Percentiles rank a stretch among this genome's conserved stretches.
These are phyloP conservation scores for Phytophthora pisi DNA, from an alignment of 352 stramenopile species.

Conservation along the genomic window DNA sequence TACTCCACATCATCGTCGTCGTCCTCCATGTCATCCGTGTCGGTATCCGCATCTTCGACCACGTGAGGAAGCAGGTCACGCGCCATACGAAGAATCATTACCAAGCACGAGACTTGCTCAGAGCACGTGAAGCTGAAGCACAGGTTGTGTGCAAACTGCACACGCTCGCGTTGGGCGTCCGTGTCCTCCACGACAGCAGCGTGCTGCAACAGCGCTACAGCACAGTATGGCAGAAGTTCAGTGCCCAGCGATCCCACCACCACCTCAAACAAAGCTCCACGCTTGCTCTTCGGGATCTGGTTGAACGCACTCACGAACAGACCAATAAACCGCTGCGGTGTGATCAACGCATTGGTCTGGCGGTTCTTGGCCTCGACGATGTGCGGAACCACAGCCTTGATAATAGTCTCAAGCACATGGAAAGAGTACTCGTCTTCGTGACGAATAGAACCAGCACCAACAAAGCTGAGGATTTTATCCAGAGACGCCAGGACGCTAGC, in stretches of 20 bases:
- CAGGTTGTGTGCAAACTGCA: constrained; percentile 72
- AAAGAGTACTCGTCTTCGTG: constrained; percentile 89
- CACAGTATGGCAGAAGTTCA: constrained; percentile 58
- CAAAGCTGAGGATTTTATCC: constrained; percentile 79
- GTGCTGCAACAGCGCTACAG: constrained; percentile 61
- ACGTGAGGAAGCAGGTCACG: constrained; percentile 71
- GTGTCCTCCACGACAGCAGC: constrained; percentile 30
- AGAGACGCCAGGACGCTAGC: constrained; percentile 74
- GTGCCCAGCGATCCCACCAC: constrained; percentile 61
- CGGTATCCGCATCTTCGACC: constrained; percentile 71
- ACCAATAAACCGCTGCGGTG: constrained; percentile 73
- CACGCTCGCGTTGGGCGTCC: constrained; percentile 49
- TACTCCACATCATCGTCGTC: constrained; percentile 64
- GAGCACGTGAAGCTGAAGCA: constrained; percentile 62
- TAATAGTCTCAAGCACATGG: constrained; percentile 86
- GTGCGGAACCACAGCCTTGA: constrained; percentile 80
- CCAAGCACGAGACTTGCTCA: constrained; percentile 63
- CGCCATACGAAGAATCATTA: constrained; percentile 65
- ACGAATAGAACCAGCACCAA: constrained; percentile 61
- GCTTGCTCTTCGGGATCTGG: constrained; percentile 65
- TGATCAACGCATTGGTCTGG: constrained; percentile 40
- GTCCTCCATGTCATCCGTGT: constrained; percentile 77
- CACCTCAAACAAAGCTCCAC: constrained; percentile 66
- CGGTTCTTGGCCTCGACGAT: constrained; percentile 45
- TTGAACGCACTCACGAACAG: constrained; percentile 81